Evolutionary conservation across 257 asterid species (phyloP), one percentile per base, ranked within the genome.

Genomic region (Striga asiatica): DNA sequence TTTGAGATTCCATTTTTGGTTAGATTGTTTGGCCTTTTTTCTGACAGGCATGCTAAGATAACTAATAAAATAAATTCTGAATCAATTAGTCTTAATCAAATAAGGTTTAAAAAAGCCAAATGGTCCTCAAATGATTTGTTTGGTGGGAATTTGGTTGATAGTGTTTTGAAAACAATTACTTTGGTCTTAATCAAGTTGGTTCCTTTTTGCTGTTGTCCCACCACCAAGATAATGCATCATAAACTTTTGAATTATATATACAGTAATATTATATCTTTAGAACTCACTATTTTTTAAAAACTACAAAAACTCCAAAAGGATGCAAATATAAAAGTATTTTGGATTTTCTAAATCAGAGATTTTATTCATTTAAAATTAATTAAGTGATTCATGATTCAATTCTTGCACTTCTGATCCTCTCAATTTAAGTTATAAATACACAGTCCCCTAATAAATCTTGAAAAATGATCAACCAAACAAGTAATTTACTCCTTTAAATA

Each of bases 111-210:
- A 43, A 28, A 34, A 50, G 23, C 61, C 42, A 60, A 70, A 66
- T n/a, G 64, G 29, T n/a, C 31, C 32, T n/a, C 39, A 56, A 56
- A 50, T 63, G 58, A 62, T 62, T 69, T 65, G 68, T 65, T 48
- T 54, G 68, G 68, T 65, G 58, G 71, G 71, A 54, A 53, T 58
- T 16, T 51, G 54, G 19, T 6, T 31, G 50, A 45, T n/a, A n/a
- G n/a, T n/a, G n/a, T 55, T 61, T 62, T 61, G 61, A 12, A 42
- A 18, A 51, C 32, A 46, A 64, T 64, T 70, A 60, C 67, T 70
- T 70, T 64, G 67, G 51, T 29, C 64, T 64, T 53, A 70, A 59
- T 65, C 65, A 64, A 69, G 25, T 58, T 58, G 49, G 24, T 53
- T 12, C 50, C 34, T 35, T 37, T 57, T 62, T 22, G 19, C 17